Evolutionary conservation across 208 protist species (phyloP).

Genomic region (Crithidia bombi): DNA sequence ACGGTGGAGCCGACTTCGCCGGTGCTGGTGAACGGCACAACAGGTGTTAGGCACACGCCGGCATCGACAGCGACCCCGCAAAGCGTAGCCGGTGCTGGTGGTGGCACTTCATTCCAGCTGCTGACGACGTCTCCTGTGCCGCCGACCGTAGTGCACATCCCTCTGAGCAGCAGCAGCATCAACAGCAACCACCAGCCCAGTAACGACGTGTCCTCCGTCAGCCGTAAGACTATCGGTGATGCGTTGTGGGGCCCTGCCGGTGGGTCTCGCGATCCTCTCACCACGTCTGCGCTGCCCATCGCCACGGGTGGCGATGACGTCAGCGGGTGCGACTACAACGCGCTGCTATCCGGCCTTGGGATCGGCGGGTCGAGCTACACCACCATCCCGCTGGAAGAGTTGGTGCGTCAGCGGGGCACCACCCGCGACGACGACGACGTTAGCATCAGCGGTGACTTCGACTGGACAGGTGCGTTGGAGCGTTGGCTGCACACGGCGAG

Average conservation of each 20-base stretch:
- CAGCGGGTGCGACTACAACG: slow-evolving; percentile 27
- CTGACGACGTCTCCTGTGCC: slow-evolving; percentile 24
- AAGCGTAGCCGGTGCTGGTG: background rate
- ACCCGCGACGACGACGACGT: slow-evolving; percentile 20
- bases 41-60: background rate
- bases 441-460: slow-evolving; percentile 19
- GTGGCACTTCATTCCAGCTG: background rate
- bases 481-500: slow-evolving; percentile 36
- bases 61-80: background rate
- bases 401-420: slow-evolving; percentile 20
- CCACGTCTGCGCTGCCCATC: background rate
- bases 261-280: slow-evolving; percentile 8
- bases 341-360: slow-evolving; percentile 32
- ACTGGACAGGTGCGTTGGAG: slow-evolving; percentile 45
- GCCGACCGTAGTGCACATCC: slow-evolving; percentile 40
- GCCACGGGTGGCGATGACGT: background rate
- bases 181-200: background rate
- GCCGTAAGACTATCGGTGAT: slow-evolving; percentile 15
- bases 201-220: background rate
- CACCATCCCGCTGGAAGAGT: slow-evolving; percentile 22
- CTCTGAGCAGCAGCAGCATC: slow-evolving; percentile 6
- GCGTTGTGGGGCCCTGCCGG: slow-evolving; percentile 25
- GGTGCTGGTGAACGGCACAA: background rate
- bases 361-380: slow-evolving; percentile 35
- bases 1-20: slow-evolving; percentile 12